phyloP scores from a whole-genome alignment of 2,329 filamentous ascomycete species.

The Aureobasidium sp. region DNA sequence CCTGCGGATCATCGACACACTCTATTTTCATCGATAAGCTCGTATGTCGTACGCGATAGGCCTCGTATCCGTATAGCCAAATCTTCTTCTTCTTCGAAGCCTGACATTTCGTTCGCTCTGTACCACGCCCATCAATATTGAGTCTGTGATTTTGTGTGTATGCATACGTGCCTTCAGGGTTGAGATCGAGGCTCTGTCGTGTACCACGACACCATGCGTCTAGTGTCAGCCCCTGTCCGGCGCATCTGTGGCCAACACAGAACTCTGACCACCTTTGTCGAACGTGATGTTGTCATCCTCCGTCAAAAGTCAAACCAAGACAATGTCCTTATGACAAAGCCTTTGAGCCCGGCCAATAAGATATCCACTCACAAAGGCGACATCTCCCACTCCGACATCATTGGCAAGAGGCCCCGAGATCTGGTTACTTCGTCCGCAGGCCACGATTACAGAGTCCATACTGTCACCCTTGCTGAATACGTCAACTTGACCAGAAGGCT shows the following conservation, averaged over 20 bases:
- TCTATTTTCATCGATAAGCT: neutral
- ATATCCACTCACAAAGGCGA: slow-evolving; percentile 42
- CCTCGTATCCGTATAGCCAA: neutral
- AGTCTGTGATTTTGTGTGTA: too few species aligned
- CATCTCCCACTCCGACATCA: slow-evolving; percentile 50
- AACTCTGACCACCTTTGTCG: slow-evolving; percentile 20
- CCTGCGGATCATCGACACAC: neutral
- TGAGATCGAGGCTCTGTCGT: too few species aligned
- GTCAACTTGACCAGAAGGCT: slow-evolving; percentile 58
- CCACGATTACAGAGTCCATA: slow-evolving; percentile 49
- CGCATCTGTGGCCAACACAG: slow-evolving; percentile 3
- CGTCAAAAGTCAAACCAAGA: slow-evolving; percentile 32
- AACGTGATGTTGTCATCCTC: slow-evolving; percentile 37
- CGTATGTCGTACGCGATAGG: too few species aligned
- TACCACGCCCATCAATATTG: too few species aligned
- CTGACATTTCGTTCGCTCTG: neutral
- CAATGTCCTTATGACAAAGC: slow-evolving; percentile 33
- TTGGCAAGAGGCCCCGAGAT: slow-evolving; percentile 56
- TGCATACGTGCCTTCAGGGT: too few species aligned
- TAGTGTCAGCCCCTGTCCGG: neutral
- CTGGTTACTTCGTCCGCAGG: slow-evolving; percentile 47
- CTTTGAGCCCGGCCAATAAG: slow-evolving; percentile 29
- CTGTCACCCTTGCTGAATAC: slow-evolving; percentile 67
- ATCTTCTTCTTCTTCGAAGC: slow-evolving; percentile 7
- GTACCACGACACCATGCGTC: neutral